Conservation (phyloP, 495 filamentous ascomycete genomes). For the Aeminium ludgeri region DNA sequence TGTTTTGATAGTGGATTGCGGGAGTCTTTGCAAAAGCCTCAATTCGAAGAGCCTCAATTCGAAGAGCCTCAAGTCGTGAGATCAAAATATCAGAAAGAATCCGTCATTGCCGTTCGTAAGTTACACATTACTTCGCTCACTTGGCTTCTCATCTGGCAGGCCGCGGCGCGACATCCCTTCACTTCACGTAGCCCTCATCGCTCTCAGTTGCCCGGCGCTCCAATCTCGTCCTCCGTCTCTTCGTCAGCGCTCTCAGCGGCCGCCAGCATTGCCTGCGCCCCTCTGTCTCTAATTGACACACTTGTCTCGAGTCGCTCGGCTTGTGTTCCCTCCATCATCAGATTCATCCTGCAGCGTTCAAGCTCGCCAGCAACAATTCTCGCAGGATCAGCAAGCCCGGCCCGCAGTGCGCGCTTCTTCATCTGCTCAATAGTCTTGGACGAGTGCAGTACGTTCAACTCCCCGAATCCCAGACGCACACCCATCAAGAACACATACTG, state of each 20-base stretch:
- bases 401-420: not conserved
- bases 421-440: not conserved
- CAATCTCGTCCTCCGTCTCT: not conserved
- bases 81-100: not conserved
- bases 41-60: not conserved
- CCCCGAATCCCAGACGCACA: too few relatives aligned
- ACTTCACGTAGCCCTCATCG: not conserved
- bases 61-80: not conserved
- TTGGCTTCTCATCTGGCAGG: too few relatives aligned
- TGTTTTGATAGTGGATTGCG: not conserved
- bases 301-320: not conserved
- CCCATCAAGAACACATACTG: too few relatives aligned
- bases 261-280: not conserved
- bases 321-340: not conserved
- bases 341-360: not conserved
- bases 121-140: too few relatives aligned
- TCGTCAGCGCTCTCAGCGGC: not conserved
- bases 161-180: not conserved
- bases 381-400: not conserved
- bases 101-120: not conserved
- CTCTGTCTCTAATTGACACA: not conserved
- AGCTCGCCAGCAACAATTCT: not conserved
- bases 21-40: not conserved
- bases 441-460: too few relatives aligned
- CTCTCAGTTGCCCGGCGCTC: not conserved